Evolutionary conservation across 768 basidiomycete genomes (phyloP), one percentile per base, ranked within the genome.

Genomic region (Glaciozyma martinii): DNA sequence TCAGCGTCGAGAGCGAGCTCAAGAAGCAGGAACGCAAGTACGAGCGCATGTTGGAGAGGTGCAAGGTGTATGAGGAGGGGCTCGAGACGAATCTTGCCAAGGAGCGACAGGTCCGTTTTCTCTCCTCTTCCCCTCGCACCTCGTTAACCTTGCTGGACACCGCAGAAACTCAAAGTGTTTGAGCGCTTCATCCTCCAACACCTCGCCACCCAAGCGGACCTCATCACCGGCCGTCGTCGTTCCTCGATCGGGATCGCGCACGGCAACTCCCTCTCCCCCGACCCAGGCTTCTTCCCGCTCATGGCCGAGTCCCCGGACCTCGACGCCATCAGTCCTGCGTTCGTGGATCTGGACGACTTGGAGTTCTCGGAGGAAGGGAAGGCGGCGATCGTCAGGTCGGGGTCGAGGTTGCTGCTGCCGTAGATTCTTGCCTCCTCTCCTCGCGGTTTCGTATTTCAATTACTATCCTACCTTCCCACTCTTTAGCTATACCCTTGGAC

Each of bases 161-260:
- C 12, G 12, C 63, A 72, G 71, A 61, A 62, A 6, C 58, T 64
- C 60, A 66, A 64, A 13, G 61, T 63, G 37, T 67, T 72, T n/a
- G 71, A 72, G 43, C 59, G 62, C 27, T 72, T 70, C 61, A 64
- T 72, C 60, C 55, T 72, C 4, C 65, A 69, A 30, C 66, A 70
- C 52, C 60, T 72, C 49, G 42, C 40, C 12, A 23, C 56, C 8
- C 56, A 61, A n/a, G 56, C 65, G 15, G 53, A 59, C 44, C 32
- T 52, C 12, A 59, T 64, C 56, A 23, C 53, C 12, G 65, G 60
- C 23, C 46, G 57, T 0, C 59, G 68, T 3, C 59, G 65, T 8
- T 64, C 62, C 6, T 70, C 68, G 0, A 53, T 44, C 53, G 59
- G 44, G 5, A 27, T 40, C 46, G 3, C 54, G 6, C 19, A 25